Conservation (phyloP, 2,329 filamentous ascomycete species). For the Phyllosticta capitalensis region DNA sequence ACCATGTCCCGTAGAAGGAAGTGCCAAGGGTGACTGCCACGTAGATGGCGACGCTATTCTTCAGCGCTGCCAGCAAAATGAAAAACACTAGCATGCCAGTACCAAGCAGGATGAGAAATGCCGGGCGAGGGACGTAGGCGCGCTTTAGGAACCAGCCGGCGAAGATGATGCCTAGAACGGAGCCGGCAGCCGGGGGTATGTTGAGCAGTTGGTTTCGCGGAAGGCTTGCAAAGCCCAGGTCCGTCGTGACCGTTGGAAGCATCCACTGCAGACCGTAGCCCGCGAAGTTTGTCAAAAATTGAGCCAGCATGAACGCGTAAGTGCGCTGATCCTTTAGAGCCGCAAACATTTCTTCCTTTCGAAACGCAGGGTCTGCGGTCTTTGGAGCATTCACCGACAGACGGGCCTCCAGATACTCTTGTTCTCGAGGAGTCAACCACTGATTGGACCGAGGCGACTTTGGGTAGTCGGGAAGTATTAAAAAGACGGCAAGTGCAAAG, state of each 20-base stretch:
- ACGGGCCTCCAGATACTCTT: conserved; percentile 32
- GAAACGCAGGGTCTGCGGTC: conserved; percentile 30
- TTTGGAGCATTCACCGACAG: conserved; percentile 31
- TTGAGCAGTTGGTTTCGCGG: conserved; percentile 38
- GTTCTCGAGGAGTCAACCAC: conserved; percentile 32
- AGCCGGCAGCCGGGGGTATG: conserved; percentile 36
- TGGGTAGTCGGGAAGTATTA: conserved; percentile 37
- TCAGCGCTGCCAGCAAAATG: conserved; percentile 34
- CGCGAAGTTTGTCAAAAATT: conserved; percentile 32
- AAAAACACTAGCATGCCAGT: conserved; percentile 35
- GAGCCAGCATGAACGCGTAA: conserved; percentile 29
- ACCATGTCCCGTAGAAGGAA: conserved; percentile 35
- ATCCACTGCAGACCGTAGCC: conserved; percentile 36
- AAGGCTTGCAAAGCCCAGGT: conserved; percentile 33
- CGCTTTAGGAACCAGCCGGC: conserved; percentile 32
- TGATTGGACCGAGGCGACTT: conserved; percentile 28
- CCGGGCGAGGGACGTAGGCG: conserved; percentile 32
- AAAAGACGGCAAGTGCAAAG: conserved; percentile 30
- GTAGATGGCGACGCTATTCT: conserved; percentile 33
- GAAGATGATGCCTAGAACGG: conserved; percentile 31
- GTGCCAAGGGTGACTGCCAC: conserved; percentile 36
- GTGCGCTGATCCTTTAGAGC: conserved; percentile 27
- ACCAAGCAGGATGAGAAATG: conserved; percentile 33
- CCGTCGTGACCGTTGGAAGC: conserved; percentile 34
- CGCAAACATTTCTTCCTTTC: conserved; percentile 26